Evolutionary conservation across 352 stramenopile species (phyloP).

Genomic region (Plasmopara halstedii): DNA sequence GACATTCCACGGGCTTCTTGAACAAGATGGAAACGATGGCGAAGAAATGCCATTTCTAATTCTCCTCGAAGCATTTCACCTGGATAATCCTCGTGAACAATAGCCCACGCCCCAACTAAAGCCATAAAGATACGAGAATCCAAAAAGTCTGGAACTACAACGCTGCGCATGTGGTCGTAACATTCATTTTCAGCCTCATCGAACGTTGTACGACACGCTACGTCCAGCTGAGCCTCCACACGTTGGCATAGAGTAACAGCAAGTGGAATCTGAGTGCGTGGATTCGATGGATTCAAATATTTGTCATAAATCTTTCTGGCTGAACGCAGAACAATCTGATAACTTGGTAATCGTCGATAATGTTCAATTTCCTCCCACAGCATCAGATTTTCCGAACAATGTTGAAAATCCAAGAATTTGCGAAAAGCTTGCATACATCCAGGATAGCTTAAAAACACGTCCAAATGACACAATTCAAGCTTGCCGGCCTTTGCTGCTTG

Average conservation of each 20-base stretch:
- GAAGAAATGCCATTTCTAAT: slow-evolving; percentile 76
- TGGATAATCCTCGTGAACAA: slow-evolving; percentile 66
- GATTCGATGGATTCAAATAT: slow-evolving; percentile 61
- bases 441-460: slow-evolving; percentile 65
- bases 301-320: slow-evolving; percentile 85
- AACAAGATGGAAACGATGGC: slow-evolving; percentile 73
- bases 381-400: slow-evolving; percentile 79
- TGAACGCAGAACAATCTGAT: slow-evolving; percentile 77
- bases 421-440: slow-evolving; percentile 59
- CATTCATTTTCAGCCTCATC: slow-evolving; percentile 72
- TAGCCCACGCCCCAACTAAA: slow-evolving; percentile 67
- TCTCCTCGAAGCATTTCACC: slow-evolving; percentile 70
- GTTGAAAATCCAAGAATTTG: slow-evolving; percentile 63
- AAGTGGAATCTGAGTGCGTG: slow-evolving; percentile 45
- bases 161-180: slow-evolving; percentile 65
- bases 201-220: slow-evolving; percentile 57
- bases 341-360: slow-evolving; percentile 64
- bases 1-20: slow-evolving; percentile 61
- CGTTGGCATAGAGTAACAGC: slow-evolving; percentile 36
- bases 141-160: slow-evolving; percentile 70
- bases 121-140: slow-evolving; percentile 83
- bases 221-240: slow-evolving; percentile 51
- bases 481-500: slow-evolving; percentile 61
- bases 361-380: slow-evolving; percentile 83
- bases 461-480: slow-evolving; percentile 63